phyloP scores from a whole-genome alignment of 2,329 filamentous ascomycete species.

The Basipetospora chlamydospora region DNA sequence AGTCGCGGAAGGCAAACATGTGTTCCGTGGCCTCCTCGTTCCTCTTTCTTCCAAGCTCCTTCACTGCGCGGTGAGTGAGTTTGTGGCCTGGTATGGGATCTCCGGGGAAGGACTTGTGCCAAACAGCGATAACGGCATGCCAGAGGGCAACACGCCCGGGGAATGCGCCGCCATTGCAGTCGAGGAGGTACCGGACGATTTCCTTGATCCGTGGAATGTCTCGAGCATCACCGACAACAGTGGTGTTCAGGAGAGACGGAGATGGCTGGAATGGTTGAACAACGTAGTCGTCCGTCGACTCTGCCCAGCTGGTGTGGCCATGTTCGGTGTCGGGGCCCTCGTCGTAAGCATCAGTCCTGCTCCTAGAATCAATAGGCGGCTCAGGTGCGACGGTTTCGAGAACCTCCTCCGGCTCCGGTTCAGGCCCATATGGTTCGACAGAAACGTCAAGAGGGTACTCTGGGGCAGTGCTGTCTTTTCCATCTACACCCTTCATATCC shows the following conservation, averaged over 20 bases:
- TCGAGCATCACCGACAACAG: conserved; percentile 1
- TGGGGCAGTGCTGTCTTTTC: too few relatives aligned
- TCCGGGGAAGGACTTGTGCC: conserved; percentile 24
- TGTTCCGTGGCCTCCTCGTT: conserved; percentile 22
- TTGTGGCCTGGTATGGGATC: conserved; percentile 25
- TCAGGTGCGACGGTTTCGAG: too few relatives aligned
- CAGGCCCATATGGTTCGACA: too few relatives aligned
- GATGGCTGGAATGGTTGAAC: conserved; percentile 1
- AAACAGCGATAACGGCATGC: conserved; percentile 29
- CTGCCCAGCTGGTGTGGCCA: too few relatives aligned
- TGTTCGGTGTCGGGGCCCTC: too few relatives aligned
- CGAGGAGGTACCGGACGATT: conserved; percentile 26
- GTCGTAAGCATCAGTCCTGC: too few relatives aligned
- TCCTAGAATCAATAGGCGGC: too few relatives aligned
- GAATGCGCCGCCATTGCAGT: conserved; percentile 29
- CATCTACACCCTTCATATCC: too few relatives aligned
- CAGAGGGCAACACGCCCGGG: conserved; percentile 35
- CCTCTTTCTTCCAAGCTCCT: conserved; percentile 22
- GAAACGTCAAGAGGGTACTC: too few relatives aligned
- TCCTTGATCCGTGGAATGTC: conserved; percentile 18
- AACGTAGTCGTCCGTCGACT: background rate
- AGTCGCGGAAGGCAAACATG: conserved; percentile 27
- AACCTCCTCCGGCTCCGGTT: too few relatives aligned
- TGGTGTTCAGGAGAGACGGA: background rate
- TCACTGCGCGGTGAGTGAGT: conserved; percentile 23